phyloP scores from a whole-genome alignment of 352 stramenopile genomes.

The Peronospora destructor region DNA sequence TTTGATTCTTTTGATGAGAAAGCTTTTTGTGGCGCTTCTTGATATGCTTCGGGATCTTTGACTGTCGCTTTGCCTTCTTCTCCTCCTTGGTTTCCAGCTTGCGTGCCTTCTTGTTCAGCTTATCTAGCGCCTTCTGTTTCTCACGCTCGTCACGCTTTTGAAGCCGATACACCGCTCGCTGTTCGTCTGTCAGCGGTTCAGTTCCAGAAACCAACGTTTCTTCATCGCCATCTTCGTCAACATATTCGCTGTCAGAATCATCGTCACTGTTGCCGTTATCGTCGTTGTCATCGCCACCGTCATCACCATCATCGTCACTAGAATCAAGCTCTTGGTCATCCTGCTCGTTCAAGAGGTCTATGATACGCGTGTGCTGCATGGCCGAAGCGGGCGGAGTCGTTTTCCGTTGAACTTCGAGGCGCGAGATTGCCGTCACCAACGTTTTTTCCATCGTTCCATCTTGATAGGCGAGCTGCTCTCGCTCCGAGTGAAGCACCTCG shows the following conservation, averaged over 20 bases:
- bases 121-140: conserved; percentile 43
- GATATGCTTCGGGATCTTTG: conserved; percentile 98
- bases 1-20: conserved; percentile 79
- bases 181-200: conserved; percentile 62
- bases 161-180: conserved; percentile 78
- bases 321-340: conserved; percentile 39
- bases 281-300: conserved; percentile 20
- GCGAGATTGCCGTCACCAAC: conserved; percentile 71
- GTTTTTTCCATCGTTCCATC: conserved; percentile 82
- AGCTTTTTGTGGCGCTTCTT: conserved; percentile 98
- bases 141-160: conserved; percentile 73
- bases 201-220: conserved; percentile 17
- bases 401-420: conserved; percentile 47
- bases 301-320: conserved; percentile 44
- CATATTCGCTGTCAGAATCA: conserved; percentile 33
- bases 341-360: conserved; percentile 66
- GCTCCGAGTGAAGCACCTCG: conserved; percentile 87
- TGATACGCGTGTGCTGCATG: conserved; percentile 44
- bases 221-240: conserved; percentile 15
- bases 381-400: conserved; percentile 10
- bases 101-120: conserved; percentile 86
- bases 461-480: conserved; percentile 79
- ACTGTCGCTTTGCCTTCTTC: conserved; percentile 89
- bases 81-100: conserved; percentile 94
- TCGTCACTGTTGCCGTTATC: conserved; percentile 14